Base-by-base conservation (phyloP, 1,284 basidiomycete genomes). In the Meripilus lineatus region DNA sequence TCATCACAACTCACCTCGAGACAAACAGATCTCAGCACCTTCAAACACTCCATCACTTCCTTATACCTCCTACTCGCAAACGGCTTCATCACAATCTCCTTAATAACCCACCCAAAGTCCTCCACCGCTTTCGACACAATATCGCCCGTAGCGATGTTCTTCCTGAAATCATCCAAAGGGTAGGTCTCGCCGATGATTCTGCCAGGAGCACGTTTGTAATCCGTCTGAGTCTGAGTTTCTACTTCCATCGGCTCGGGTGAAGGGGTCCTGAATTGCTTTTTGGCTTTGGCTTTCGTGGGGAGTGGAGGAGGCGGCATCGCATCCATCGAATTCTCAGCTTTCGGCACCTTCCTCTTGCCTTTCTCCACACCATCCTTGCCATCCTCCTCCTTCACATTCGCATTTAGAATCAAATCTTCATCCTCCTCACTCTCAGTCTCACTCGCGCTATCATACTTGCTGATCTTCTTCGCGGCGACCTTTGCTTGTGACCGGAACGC, bases 41-140 rank as follows among this genome's bases (percentile, higher is more conserved):
- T 65, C 72, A 93, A 69, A 62, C 89, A 92, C 36, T 84, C 75
- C 23, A 90, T 44, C 64, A 92, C 72, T 58, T 92, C 86, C 10
- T 70, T 67, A 36, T 71, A 71, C 45, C 89, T 72, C 52, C 79
- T 71, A 33, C 64, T 68, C 28, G 84, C 76, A 62, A 92, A 92
- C 20, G 86, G 86, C 22, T 71, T 70, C 45, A 74, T 61, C 11
- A 88, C 72, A 41, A 90, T 76, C 56, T 91, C 84, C 47, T 70
- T 69, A 34, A 93, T 77, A 2, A 90, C 84, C 14, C 62, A 70
- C 10, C 71, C 79, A 24, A 93, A 62, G 63, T 93, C 90, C 55
- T 85, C 77, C 8, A 91, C 84, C 0, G 88, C 88, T 62, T 93
- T 91, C 20, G 74, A 78, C 38, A 92, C 88, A 14, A 90, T 65